Base-by-base conservation (phyloP, 2,329 filamentous ascomycete genomes). In the Lasiodiplodia hormozganensis region DNA sequence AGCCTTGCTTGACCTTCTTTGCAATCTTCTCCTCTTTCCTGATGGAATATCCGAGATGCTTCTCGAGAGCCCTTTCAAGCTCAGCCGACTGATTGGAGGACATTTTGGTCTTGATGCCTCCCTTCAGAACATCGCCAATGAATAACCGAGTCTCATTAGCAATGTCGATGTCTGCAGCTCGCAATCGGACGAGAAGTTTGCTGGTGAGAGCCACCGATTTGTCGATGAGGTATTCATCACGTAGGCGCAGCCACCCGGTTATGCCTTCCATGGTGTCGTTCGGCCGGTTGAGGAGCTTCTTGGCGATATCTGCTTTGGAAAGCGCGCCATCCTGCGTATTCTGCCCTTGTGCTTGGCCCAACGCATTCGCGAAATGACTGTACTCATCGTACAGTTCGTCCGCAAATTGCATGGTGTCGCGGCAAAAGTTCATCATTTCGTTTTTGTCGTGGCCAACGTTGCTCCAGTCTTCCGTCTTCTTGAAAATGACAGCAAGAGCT, bases 331-430 rank as follows among this genome's bases (percentile, higher is more conserved):
- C 74, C 11, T 52, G 43, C 28, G n/a, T 25, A 34, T 76, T 79
- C 14, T 74, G 77, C 10, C 76, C 77, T 67, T 82, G 80, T 14
- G 75, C 72, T 53, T 82, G 81, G 49, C 82, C 81, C 68, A 94
- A 79, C 14, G 92, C 91, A 56, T 90, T 91, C 2, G 92, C 88
- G 71, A 99, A 89, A 69, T 97, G 87, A 62, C 89, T 90, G 77
- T 96, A 96, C 73, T 97, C 90, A 51, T 92, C 90, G 75, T 98
- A 92, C 1, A 97, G 85, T 43, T 88, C 86, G 75, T 97, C 92
- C 0, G 95, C 94, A 75, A 97, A 92, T 74, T 98, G 93, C 88
- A 99, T 99, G 16, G 92, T 92, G 76, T 97, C 93, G 72, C 96
- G 90, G 76, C 94, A 97, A 75, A 98, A 97, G 68, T 97, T 90